A percentile compares a stretch with the other conserved stretches of the same genome.
phyloP scores from a whole-genome alignment of 768 basidiomycete genomes.

The Russula emetica region DNA sequence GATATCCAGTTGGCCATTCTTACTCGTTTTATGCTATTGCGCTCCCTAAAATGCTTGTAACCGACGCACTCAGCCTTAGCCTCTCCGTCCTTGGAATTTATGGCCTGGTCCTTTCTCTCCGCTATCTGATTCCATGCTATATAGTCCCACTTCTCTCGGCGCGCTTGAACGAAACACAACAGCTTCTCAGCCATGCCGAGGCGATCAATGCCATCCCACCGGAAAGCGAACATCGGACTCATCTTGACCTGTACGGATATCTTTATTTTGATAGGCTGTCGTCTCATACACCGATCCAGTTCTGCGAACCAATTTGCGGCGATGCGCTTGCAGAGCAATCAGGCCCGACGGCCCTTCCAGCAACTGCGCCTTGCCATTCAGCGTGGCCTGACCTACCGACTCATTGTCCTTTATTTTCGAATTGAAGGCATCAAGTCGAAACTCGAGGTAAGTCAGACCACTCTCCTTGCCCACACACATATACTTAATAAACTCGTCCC shows the following conservation, averaged over 20 bases:
- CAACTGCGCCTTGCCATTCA: not conserved
- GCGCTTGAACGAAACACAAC: not conserved
- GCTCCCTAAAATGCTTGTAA: not conserved
- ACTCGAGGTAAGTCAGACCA: not conserved
- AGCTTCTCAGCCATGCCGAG: slow-evolving; percentile 1
- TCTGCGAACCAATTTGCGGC: not conserved
- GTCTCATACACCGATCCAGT: not conserved
- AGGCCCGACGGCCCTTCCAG: not conserved
- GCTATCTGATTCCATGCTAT: not conserved
- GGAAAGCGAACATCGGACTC: not conserved
- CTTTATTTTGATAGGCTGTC: not conserved
- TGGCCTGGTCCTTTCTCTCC: not conserved
- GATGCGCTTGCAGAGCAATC: slow-evolving; percentile 2
- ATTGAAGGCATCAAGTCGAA: not conserved
- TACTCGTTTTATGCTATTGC: not conserved
- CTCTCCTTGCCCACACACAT: not conserved
- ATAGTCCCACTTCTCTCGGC: not conserved
- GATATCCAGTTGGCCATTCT: not conserved
- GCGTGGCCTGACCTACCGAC: not conserved
- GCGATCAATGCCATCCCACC: not conserved
- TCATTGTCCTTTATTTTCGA: not conserved
- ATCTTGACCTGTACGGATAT: not conserved
- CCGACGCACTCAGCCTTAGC: not conserved
- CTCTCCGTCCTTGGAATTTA: not conserved
- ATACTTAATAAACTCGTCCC: not conserved